Percentiles rank a stretch among this genome's conserved stretches.
These are phyloP conservation scores for Candida rishiriensis DNA, from an alignment of 805 yeast genomes.

Conservation along the genomic window DNA sequence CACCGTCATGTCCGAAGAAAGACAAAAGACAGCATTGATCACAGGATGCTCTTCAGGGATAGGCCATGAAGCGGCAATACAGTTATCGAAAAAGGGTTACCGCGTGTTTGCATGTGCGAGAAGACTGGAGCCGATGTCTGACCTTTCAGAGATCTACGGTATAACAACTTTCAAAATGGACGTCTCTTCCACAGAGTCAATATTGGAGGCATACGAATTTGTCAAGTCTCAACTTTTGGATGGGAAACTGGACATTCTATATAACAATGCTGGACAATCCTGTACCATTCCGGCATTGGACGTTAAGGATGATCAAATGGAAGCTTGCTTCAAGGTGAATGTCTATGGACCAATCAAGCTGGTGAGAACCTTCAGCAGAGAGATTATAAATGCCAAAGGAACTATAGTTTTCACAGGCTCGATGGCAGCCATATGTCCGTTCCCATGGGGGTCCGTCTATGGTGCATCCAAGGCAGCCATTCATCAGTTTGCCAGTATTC, in stretches of 20 bases:
- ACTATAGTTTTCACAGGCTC: conserved; percentile 74
- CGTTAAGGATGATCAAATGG: conserved; percentile 49
- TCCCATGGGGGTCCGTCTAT: conserved; percentile 69
- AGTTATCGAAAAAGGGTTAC: conserved; percentile 36
- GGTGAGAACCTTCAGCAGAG: conserved; percentile 45
- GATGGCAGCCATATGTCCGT: conserved; percentile 56
- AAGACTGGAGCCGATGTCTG: conserved; percentile 56
- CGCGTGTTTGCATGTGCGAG: conserved; percentile 73
- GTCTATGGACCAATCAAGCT: conserved; percentile 66
- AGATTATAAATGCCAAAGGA: conserved; percentile 55
- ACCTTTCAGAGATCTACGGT: conserved; percentile 35
- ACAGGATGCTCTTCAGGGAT: conserved; percentile 60
- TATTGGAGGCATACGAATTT: conserved; percentile 37
- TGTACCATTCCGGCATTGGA: conserved; percentile 71
- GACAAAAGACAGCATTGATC: conserved; percentile 36
- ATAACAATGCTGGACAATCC: conserved; percentile 59
- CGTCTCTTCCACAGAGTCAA: conserved; percentile 49
- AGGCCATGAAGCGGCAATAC: conserved; percentile 42
- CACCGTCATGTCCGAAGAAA: neutral
- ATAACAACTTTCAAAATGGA: conserved; percentile 50
- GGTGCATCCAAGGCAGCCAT: conserved; percentile 72
- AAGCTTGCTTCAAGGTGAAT: conserved; percentile 57
- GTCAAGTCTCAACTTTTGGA: conserved; percentile 26
- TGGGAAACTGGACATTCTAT: conserved; percentile 49
- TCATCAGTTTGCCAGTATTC: conserved; percentile 60